These are phyloP conservation scores for Aspergillus sparsus DNA, from an alignment of 495 filamentous ascomycete genomes.

Conservation along the genomic window DNA sequence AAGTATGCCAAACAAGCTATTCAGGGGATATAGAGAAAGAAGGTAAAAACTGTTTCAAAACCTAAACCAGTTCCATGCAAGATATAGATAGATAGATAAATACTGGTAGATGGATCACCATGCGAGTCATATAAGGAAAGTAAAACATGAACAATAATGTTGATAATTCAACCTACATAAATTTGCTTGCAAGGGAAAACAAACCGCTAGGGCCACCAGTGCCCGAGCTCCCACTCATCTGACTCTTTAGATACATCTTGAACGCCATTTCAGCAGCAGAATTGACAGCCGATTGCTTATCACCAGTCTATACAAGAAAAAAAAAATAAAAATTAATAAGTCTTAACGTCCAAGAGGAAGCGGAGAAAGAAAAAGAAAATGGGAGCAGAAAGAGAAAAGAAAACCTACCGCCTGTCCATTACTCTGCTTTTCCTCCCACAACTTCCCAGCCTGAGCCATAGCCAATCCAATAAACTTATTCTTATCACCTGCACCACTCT, in stretches of 20 bases:
- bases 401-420: conserved; percentile 51
- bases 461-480: conserved; percentile 66
- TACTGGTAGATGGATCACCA: not conserved
- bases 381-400: conserved; percentile 15
- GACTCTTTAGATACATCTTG: conserved; percentile 67
- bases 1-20: too few species aligned
- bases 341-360: not conserved
- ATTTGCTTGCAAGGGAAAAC: conserved; percentile 61
- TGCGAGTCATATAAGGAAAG: too few species aligned
- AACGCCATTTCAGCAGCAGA: conserved; percentile 64
- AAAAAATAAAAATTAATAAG: not conserved
- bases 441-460: conserved; percentile 65
- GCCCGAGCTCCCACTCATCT: conserved; percentile 50
- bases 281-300: conserved; percentile 63
- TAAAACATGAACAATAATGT: not conserved
- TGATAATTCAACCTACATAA: conserved; percentile 32
- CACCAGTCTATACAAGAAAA: conserved; percentile 37
- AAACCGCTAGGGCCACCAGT: conserved; percentile 51
- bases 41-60: too few species aligned
- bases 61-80: too few species aligned
- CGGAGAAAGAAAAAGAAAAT: conserved; percentile 8
- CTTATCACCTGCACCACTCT: conserved; percentile 44
- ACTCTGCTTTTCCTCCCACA: conserved; percentile 60
- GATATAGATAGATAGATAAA: not conserved
- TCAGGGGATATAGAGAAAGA: too few species aligned